Base-by-base conservation (phyloP, 768 basidiomycete species). In the Xerocomus potaroensis region DNA sequence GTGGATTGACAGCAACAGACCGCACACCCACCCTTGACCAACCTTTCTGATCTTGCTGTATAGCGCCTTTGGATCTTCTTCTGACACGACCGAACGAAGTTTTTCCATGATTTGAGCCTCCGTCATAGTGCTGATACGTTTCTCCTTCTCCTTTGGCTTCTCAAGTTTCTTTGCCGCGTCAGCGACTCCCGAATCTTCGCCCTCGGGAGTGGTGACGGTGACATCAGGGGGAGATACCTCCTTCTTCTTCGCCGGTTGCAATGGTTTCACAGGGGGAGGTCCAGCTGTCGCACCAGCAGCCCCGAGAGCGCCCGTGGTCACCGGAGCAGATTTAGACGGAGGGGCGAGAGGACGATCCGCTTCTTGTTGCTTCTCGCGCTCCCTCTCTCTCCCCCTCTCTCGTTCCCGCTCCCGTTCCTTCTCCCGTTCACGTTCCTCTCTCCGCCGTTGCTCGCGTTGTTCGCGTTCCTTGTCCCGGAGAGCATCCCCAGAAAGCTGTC, bases 51-150 rank as follows among this genome's bases (percentile, higher is more conserved):
- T 96, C 76, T 96, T 97, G 58, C 86, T 88, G 68, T 97, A 99
- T 16, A 95, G 63, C 55, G 75, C 59, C 69, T 89, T 92, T 19
- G 95, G 95, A 64, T 98, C 95, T 18, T 91, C 84, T 34, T 79
- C 72, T 34, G 77, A 82, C 38, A 97, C 94, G 1, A 98, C 93
- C 53, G 82, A 81, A 54, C 91, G 75, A 55, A 99, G 72, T 70
- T 95, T 96, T 64, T 94, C 91, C 94, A 97, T 96, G 58, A 98
- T 94, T 72, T 99, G 95, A 40, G 85, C 87, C 69, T 99, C 95
- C 41, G 87, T 88, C 90, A 99, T 91, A 31, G 92, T 89, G 54
- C 90, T 93, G 58, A 97, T 95, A 51, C 95, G 78, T 69, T 91
- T 87, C 47, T 73, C 81, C 65, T 86, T 87, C 51, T 75, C 75